A percentile compares a stretch with the other conserved stretches of the same genome.
Conservation (phyloP, 768 basidiomycete genomes). For the Gautieria morchelliformis region DNA sequence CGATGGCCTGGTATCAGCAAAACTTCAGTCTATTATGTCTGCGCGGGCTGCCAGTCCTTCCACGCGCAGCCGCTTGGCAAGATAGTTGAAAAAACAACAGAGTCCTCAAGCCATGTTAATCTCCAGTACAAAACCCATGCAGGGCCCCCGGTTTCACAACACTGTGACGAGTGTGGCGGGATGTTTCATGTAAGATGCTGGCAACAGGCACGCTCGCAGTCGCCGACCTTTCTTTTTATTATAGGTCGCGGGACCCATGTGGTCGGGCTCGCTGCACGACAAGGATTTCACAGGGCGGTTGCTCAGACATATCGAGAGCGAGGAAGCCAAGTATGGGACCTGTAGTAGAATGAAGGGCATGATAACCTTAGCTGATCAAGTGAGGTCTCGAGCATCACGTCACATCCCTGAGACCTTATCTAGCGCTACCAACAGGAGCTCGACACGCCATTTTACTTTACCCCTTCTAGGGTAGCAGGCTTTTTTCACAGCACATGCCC, state of each 20-base stretch:
- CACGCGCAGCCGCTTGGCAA: constrained; percentile 82
- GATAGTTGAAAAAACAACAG: constrained; percentile 50
- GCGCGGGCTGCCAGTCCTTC: constrained; percentile 72
- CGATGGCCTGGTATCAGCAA: constrained; percentile 42
- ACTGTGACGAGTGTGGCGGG: constrained; percentile 78
- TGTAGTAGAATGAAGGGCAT: constrained; percentile 86
- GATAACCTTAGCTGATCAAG: constrained; percentile 85
- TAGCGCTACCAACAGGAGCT: constrained; percentile 47
- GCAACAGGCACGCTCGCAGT: background rate
- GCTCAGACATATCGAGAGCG: constrained; percentile 57
- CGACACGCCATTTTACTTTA: constrained; percentile 75
- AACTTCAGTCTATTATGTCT: constrained; percentile 78
- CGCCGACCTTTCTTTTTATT: background rate
- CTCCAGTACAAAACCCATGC: constrained; percentile 59
- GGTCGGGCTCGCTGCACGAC: constrained; percentile 85
- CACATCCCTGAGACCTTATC: constrained; percentile 1
- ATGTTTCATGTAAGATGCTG: constrained; percentile 48
- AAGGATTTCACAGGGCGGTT: constrained; percentile 63
- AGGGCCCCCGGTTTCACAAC: constrained; percentile 55
- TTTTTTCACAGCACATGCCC: constrained; percentile 78
- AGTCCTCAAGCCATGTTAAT: constrained; percentile 47
- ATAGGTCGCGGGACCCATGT: constrained; percentile 93
- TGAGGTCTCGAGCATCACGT: constrained; percentile 22
- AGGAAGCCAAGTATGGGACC: constrained; percentile 65
- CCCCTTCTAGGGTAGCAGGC: constrained; percentile 68